Evolutionary conservation across 495 filamentous ascomycete species (phyloP).

Genomic region (Venustampulla echinocandica): DNA sequence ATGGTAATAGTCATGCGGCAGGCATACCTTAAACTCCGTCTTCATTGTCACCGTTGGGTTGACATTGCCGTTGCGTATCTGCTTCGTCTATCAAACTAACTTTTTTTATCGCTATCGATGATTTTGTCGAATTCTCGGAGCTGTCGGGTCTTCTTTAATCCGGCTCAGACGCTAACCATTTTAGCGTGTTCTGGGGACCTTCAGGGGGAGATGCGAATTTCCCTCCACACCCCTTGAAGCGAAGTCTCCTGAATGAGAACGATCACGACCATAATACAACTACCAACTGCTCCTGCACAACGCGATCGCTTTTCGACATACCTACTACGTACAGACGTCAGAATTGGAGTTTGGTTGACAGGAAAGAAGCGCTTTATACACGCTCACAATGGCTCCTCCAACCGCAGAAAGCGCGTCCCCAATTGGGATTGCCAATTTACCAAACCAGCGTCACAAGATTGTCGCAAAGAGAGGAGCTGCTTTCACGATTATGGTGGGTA

Average conservation of each 20-base stretch:
- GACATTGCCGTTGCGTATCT: constrained; percentile 7
- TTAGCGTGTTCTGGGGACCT: not conserved
- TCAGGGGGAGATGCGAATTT: constrained; percentile 6
- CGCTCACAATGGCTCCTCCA: constrained; percentile 59
- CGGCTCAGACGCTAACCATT: not conserved
- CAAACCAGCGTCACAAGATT: constrained; percentile 99
- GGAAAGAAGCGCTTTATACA: not conserved
- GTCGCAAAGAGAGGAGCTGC: constrained; percentile 97
- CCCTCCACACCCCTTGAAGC: constrained; percentile 1
- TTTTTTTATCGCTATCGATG: constrained; percentile 12
- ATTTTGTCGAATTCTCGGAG: not conserved
- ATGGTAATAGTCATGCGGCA: not conserved
- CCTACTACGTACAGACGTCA: too few relatives aligned
- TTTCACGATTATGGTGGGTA: constrained; percentile 94
- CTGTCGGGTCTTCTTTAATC: not conserved
- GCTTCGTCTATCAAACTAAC: constrained; percentile 1
- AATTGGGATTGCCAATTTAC: constrained; percentile 94
- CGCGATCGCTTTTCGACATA: too few relatives aligned
- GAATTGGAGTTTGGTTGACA: too few relatives aligned
- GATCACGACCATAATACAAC: not conserved
- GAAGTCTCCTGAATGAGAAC: constrained; percentile 1
- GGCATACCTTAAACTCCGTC: constrained; percentile 78
- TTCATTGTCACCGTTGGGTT: constrained; percentile 59
- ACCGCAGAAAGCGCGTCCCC: constrained; percentile 80
- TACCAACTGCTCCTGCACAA: too few relatives aligned